Conservation (phyloP, 768 basidiomycete species). For the Trametes maxima region DNA sequence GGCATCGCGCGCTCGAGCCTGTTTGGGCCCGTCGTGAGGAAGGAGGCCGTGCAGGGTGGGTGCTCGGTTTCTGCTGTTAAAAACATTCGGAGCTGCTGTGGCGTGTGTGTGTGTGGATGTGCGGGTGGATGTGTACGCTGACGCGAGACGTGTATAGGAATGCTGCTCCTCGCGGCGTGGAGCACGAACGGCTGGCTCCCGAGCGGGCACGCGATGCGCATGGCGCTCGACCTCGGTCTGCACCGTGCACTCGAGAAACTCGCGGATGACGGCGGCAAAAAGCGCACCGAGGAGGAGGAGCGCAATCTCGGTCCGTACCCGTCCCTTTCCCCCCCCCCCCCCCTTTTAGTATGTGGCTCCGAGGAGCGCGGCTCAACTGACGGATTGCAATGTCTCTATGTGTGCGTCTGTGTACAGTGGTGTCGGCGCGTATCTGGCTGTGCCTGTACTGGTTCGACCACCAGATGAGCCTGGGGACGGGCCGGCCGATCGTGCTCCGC, state of each 20-base stretch:
- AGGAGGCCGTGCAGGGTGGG: conserved; percentile 91
- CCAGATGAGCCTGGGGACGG: conserved; percentile 94
- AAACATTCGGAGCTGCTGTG: too few species aligned
- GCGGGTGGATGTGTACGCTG: background rate
- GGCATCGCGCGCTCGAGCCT: conserved; percentile 92
- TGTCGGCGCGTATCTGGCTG: conserved; percentile 92
- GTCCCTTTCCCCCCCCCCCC: background rate
- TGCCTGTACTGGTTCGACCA: conserved; percentile 97
- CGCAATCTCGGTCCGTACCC: conserved; percentile 48
- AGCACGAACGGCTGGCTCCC: conserved; percentile 95
- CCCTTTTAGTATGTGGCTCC: background rate
- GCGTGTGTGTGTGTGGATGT: background rate
- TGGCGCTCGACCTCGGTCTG: conserved; percentile 92
- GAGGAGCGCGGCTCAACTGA: background rate
- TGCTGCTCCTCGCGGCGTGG: conserved; percentile 92
- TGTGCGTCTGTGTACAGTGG: conserved; percentile 51
- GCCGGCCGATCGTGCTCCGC: conserved; percentile 85
- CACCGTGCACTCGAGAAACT: conserved; percentile 93
- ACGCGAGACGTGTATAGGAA: conserved; percentile 50
- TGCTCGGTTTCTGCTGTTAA: conserved; percentile 9
- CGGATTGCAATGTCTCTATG: conserved; percentile 1
- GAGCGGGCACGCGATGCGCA: conserved; percentile 93
- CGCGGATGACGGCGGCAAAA: conserved; percentile 63
- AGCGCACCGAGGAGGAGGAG: conserved; percentile 76
- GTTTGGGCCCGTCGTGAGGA: conserved; percentile 91